phyloP scores from a whole-genome alignment of 2,329 filamentous ascomycete genomes.

The Aspergillus terreus region DNA sequence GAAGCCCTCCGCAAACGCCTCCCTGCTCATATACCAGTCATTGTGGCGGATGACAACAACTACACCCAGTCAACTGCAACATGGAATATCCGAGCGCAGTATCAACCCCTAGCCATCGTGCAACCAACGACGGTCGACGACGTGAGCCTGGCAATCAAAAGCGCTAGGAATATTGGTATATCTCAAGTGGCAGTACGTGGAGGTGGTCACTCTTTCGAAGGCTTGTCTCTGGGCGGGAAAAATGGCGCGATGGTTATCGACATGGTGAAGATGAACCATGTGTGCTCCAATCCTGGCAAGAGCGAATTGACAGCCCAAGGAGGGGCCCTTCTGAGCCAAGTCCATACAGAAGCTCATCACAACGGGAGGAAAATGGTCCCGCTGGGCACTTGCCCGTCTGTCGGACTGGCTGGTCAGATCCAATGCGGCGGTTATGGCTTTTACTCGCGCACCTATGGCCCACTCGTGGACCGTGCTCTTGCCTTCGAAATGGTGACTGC shows the following conservation, averaged over 20 bases:
- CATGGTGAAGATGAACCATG: background rate
- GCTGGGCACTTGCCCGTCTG: background rate
- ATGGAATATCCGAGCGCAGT: background rate
- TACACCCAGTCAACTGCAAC: background rate
- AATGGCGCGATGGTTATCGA: background rate
- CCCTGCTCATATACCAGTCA: background rate
- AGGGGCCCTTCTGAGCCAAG: background rate
- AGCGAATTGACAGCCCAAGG: background rate
- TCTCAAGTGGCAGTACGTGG: background rate
- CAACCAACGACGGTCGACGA: background rate
- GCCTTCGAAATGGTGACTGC: background rate
- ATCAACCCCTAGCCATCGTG: background rate
- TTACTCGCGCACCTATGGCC: background rate
- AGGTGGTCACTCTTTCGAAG: conserved; percentile 1
- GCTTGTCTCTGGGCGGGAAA: background rate
- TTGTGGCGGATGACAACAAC: background rate
- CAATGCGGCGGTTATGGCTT: conserved; percentile 1
- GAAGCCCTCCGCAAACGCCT: background rate
- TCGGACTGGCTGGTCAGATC: background rate
- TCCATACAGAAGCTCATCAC: background rate
- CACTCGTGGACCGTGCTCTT: background rate
- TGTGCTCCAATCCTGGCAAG: background rate
- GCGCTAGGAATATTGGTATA: background rate
- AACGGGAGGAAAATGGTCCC: background rate
- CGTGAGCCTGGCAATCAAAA: background rate